Base-by-base conservation (phyloP, 352 stramenopile genomes). In the Thraustochytrium sp. region DNA sequence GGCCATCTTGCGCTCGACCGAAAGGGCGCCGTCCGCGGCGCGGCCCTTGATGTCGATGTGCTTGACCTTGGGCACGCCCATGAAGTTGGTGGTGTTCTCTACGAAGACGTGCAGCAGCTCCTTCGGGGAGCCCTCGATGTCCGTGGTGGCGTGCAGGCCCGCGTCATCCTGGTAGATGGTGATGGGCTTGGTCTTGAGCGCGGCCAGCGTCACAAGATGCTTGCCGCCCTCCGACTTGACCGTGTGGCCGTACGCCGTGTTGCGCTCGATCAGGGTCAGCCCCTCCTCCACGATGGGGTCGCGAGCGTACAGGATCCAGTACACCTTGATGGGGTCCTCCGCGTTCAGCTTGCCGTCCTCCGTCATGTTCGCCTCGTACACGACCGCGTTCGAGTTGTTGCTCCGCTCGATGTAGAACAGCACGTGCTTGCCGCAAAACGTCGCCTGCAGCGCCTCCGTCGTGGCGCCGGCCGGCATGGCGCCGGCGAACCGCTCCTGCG, bases 341-440 rank as follows among this genome's bases (percentile, higher is more conserved):
- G 31, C 13, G 31, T 51, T 34, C 2, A 80, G 53, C 68, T 80
- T 80, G 68, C 68, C 68, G 34, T 80, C 68, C 0, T 21, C 68
- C 9, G 26, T 31, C 23, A 80, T 31, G 48, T 80, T 80, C 8
- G 68, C 68, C 68, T 80, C 68, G 53, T 80, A 80, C 9, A 80
- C 38, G 46, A 80, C 68, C 13, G 68, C 40, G 46, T 80, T 80
- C 0, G 3, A 46, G 68, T 80, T 80, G 51, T 61, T 65, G 68
- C 37, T 53, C n/a, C 68, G 48, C 68, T 80, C 68, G 37, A 80
- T 80, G 31, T 53, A 80, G n/a, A 80, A 80, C 36, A 80, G 68
- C 48, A 80, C 53, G 38, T 80, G 42, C 44, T 64, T 61, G 48
- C 53, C 68, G n/a, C 46, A 63, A 44, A 80, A 80, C 13, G 26